A percentile compares a stretch with the other conserved stretches of the same genome.
Evolutionary conservation across 1,284 basidiomycete genomes (phyloP).

Genomic region (Fomitopsis betulina): DNA sequence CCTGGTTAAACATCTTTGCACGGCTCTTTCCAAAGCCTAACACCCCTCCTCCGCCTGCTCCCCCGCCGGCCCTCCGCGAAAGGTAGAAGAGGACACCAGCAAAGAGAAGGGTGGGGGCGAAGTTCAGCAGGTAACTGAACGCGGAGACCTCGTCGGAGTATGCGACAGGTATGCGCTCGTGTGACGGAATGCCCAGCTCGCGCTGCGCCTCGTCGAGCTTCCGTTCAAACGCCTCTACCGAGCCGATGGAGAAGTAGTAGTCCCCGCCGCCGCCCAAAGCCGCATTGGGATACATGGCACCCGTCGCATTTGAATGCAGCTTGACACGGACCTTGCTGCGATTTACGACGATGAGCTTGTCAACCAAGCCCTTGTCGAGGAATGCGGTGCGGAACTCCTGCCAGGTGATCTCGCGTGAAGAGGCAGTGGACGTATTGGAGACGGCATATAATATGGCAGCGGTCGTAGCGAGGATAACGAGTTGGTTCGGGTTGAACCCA

Average conservation of each 20-base stretch:
- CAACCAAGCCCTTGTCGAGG: constrained; percentile 94
- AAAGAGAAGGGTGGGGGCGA: constrained; percentile 92
- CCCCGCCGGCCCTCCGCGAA: constrained; percentile 71
- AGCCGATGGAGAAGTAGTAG: constrained; percentile 97
- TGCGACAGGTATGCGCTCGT: constrained; percentile 94
- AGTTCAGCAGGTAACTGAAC: constrained; percentile 80
- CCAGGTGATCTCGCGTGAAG: constrained; percentile 93
- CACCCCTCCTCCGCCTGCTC: constrained; percentile 81
- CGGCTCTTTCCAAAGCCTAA: constrained; percentile 97
- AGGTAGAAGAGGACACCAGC: constrained; percentile 91
- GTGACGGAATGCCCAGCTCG: constrained; percentile 87
- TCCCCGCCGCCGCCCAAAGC: constrained; percentile 50
- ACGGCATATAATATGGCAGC: constrained; percentile 68
- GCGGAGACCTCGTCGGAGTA: constrained; percentile 95
- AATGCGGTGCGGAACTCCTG: constrained; percentile 97
- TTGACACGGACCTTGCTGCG: constrained; percentile 86
- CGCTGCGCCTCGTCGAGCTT: constrained; percentile 92
- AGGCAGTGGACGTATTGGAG: constrained; percentile 52
- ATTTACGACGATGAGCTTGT: constrained; percentile 93
- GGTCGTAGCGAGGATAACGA: constrained; percentile 54
- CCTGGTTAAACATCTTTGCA: constrained; percentile 97
- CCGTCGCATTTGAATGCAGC: constrained; percentile 82
- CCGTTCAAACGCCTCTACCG: constrained; percentile 95
- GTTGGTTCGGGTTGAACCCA: constrained; percentile 54
- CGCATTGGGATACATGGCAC: constrained; percentile 61